Base-by-base conservation (phyloP, 495 filamentous ascomycete species). In the Amorphotheca resinae region DNA sequence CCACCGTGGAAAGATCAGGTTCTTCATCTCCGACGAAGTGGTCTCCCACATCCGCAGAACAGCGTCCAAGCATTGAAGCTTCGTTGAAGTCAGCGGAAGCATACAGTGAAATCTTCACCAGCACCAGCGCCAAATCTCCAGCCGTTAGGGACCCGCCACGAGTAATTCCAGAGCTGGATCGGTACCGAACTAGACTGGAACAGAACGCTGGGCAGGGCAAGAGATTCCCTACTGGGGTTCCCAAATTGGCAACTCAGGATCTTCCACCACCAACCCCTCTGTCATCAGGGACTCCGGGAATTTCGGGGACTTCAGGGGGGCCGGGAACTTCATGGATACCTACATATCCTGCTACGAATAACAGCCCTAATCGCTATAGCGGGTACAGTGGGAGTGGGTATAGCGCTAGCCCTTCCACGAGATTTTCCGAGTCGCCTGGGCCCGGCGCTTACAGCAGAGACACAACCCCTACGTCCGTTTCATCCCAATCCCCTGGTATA, bases 381-480 rank as follows among this genome's bases (percentile, higher is more conserved):
- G 53, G 49, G 2, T 50, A 57, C 28, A 57, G 54, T 37, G 48
- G 51, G n/a, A 56, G 54, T 47, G 67, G 55, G 8, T 75, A 81
- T 45, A 79, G 80, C 43, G 82, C 77, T 44, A 95, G 83, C 45
- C 87, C 89, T 33, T 95, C 91, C n/a, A 95, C 87, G 25, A 72
- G 85, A 45, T 95, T 89, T 52, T 93, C 89, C 22, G 86, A 82
- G 41, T 98, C 91, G 2, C 91, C 91, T 8, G 84, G 87, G 4
- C 69, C 83, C 23, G 67, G 72, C 25, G 64, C 70, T 43, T 96
- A 93, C 63, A 94, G 89, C 61, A 73, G 82, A 52, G 81, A 85
- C 32, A 93, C 91, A 8, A 95, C 91, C 2, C 88, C 91, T 1
- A 95, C 88, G n/a, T 95, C 91, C 6, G 75, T 87, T 55, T 93